These are phyloP conservation scores for Alternaria metachromatica DNA, from an alignment of 2,329 filamentous ascomycete genomes.

Conservation along the genomic window DNA sequence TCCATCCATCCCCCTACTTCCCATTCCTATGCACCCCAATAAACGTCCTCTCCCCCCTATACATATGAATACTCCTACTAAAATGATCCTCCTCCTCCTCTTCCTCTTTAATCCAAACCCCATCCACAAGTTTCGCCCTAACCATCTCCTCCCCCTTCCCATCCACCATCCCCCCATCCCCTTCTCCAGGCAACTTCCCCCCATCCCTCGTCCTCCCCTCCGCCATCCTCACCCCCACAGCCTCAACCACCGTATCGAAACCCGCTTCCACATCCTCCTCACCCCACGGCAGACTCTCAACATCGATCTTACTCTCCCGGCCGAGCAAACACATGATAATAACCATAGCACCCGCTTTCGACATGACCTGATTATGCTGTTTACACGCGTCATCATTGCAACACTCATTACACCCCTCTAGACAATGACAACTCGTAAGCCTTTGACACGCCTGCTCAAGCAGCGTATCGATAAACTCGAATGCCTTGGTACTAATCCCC, in stretches of 20 bases:
- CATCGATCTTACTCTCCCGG: slow-evolving; percentile 76
- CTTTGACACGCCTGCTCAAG: slow-evolving; percentile 77
- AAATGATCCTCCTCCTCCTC: slow-evolving; percentile 46
- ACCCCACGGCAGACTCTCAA: slow-evolving; percentile 86
- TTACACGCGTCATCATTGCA: slow-evolving; percentile 85
- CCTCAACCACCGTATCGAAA: slow-evolving; percentile 81
- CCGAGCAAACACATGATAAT: slow-evolving; percentile 79
- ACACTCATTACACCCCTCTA: slow-evolving; percentile 86
- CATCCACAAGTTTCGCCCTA: slow-evolving; percentile 46
- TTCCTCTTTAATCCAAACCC: slow-evolving; percentile 50
- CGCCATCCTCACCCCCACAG: slow-evolving; percentile 67
- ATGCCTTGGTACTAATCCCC: slow-evolving; percentile 90
- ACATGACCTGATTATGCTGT: slow-evolving; percentile 90
- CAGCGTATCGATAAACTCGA: slow-evolving; percentile 86
- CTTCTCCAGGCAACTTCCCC: slow-evolving; percentile 51
- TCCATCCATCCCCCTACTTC: no score
- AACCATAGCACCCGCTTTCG: slow-evolving; percentile 84
- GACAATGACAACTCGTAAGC: slow-evolving; percentile 77
- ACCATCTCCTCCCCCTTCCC: slow-evolving; percentile 51
- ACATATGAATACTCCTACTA: slow-evolving; percentile 41
- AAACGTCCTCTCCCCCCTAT: slow-evolving; percentile 42
- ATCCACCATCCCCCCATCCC: slow-evolving; percentile 49
- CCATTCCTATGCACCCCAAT: slow-evolving; percentile 39
- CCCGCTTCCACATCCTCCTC: slow-evolving; percentile 73
- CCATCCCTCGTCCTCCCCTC: slow-evolving; percentile 36